phyloP scores from a whole-genome alignment of 306 rosid species.

The Datisca glomerata region DNA sequence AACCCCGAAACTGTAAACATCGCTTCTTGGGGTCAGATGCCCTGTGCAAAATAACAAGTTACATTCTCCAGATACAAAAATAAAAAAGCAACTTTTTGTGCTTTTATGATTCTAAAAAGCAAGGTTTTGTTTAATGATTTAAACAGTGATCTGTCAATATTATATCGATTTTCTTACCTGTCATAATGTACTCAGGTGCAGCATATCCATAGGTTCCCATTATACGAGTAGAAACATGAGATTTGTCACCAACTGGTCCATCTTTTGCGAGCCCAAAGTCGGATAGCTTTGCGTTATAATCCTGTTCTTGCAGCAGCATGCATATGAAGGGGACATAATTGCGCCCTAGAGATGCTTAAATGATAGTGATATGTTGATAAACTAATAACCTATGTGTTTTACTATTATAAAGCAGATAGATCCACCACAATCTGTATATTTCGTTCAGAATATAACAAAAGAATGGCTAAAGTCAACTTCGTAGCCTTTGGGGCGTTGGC shows the following conservation, averaged over 20 bases:
- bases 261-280: constrained; percentile 97
- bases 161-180: constrained; percentile 57
- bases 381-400: too few species aligned
- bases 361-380: too few species aligned
- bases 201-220: constrained; percentile 99
- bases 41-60: constrained; percentile 34
- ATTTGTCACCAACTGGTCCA: constrained; percentile 93
- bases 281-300: constrained; percentile 90
- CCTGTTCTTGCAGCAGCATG: constrained; percentile 46
- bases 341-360: too few species aligned
- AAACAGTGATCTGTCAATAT: too few species aligned
- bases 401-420: neutral
- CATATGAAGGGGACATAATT: too few species aligned
- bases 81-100: neutral
- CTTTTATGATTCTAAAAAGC: too few species aligned
- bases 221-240: constrained; percentile 90
- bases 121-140: too few species aligned
- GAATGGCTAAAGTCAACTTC: too few species aligned
- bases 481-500: too few species aligned
- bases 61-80: too few species aligned
- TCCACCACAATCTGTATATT: neutral
- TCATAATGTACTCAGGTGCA: constrained; percentile 94
- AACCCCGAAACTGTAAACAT: constrained; percentile 91
- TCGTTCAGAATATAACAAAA: too few species aligned
- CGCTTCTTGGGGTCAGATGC: constrained; percentile 85